These are phyloP conservation scores for Forsythia viridissima DNA, from an alignment of 257 asterid species.

Conservation along the genomic window DNA sequence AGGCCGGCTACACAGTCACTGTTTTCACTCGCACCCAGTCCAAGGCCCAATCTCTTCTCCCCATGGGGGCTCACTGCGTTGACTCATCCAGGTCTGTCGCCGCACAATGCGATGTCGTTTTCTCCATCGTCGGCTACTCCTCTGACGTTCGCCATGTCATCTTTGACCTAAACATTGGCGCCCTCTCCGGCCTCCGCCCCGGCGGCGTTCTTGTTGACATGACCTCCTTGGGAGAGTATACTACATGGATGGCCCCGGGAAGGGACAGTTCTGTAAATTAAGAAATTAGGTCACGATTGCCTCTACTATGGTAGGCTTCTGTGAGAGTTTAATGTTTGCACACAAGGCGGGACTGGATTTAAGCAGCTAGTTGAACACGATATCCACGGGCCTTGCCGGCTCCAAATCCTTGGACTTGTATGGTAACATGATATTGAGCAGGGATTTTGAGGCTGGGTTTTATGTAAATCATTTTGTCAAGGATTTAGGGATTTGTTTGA, in stretches of 20 bases:
- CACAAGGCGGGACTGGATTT: too few species aligned
- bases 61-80: conserved; percentile 84
- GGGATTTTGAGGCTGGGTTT: too few species aligned
- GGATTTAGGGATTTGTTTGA: too few species aligned
- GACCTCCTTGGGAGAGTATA: conserved; percentile 61
- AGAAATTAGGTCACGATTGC: conserved; percentile 74
- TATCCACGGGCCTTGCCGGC: too few species aligned
- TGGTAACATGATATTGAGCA: too few species aligned
- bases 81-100: conserved; percentile 76
- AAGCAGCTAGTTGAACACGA: too few species aligned
- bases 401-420: too few species aligned
- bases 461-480: too few species aligned
- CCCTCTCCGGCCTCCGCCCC: conserved; percentile 64
- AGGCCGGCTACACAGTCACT: conserved; percentile 80
- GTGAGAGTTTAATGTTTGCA: conserved; percentile 76
- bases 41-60: conserved; percentile 74
- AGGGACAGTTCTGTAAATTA: conserved; percentile 85
- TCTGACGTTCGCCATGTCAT: conserved; percentile 88
- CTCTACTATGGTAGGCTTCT: conserved; percentile 85
- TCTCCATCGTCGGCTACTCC: conserved; percentile 92
- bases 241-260: conserved; percentile 91
- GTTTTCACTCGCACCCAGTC: conserved; percentile 83
- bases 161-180: conserved; percentile 70
- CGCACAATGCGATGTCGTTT: conserved; percentile 75
- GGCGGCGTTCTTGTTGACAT: conserved; percentile 70